phyloP scores from a whole-genome alignment of 2,329 filamentous ascomycete species.

The Furcasterigmium furcatum region DNA sequence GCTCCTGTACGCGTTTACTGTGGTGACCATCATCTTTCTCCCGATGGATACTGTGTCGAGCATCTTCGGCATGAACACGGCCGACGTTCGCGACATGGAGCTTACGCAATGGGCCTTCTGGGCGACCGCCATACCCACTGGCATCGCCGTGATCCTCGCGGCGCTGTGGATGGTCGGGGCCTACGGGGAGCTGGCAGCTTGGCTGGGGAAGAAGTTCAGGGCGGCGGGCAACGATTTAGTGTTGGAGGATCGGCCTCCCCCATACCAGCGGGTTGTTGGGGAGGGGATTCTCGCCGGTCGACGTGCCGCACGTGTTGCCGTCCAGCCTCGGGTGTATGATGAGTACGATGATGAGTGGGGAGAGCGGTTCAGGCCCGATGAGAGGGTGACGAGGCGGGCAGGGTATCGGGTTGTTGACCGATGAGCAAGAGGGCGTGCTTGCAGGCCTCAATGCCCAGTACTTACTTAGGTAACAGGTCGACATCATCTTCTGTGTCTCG shows the following conservation, averaged over 20 bases:
- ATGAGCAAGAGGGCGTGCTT: too few relatives aligned
- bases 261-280: not conserved
- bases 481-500: too few relatives aligned
- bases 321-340: too few relatives aligned
- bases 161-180: slow-evolving; percentile 42
- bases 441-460: too few relatives aligned
- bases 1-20: slow-evolving; percentile 46
- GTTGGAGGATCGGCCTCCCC: not conserved
- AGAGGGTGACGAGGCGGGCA: too few relatives aligned
- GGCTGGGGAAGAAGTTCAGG: not conserved
- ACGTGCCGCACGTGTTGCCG: too few relatives aligned
- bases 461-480: too few relatives aligned
- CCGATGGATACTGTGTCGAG: slow-evolving; percentile 42
- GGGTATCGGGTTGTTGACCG: too few relatives aligned
- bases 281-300: not conserved
- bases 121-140: slow-evolving; percentile 43
- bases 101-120: slow-evolving; percentile 46
- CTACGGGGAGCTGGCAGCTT: slow-evolving; percentile 24
- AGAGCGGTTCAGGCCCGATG: too few relatives aligned
- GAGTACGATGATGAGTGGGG: too few relatives aligned
- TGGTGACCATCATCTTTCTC: slow-evolving; percentile 46
- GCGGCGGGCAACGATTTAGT: not conserved
- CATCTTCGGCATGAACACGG: slow-evolving; percentile 52
- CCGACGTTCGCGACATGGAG: slow-evolving; percentile 47
- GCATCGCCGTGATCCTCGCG: slow-evolving; percentile 32